Base-by-base conservation (phyloP, 108 stramenopile species). In the Cyclotella distinguenda region DNA sequence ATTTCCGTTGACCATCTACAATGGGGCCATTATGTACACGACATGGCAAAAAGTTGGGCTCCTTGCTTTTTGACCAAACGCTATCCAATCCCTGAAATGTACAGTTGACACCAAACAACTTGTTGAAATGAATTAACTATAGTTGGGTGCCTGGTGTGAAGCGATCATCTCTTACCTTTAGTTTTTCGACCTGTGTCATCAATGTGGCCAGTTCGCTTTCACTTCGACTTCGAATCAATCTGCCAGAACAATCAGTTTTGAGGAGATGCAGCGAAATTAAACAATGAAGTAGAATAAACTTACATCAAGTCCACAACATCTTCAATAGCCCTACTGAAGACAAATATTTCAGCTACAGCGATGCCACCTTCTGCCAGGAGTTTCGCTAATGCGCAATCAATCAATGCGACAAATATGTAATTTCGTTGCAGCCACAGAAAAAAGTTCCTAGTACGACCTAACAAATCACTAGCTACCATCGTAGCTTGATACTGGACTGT, bases 331-430 rank as follows among this genome's bases (percentile, higher is more conserved):
- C 93, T 59, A 18, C 83, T 78, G 56, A 89, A 94, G 13, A 94
- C 93, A 74, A 90, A 94, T 27, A 87, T 88, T 51, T 94, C 93
- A 16, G 88, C 78, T 6, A 89, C 64, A 8, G 81, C 81, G 22
- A 94, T 82, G 38, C 78, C 87, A 6, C 86, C 85, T 15, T 76
- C 68, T 0, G 93, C 87, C 49, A 94, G 77, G 9, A 94, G 62
- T 36, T 85, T 75, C 0, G 93, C 93, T 61, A 94, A 64, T 6
- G 93, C 89, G 61, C 89, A 90, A 64, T 94, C 93, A n/a, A 94
- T 83, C 23, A 94, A 52, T 5, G 79, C 93, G 7, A 84, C 69
- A 61, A 94, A 89, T 28, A 94, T 78, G 60, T 86, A 94, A 60
- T 90, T 88, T 12, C 89, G 84, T 40, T 94, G 89, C 15, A 94